Evolutionary conservation across 2,329 filamentous ascomycete species (phyloP), one percentile per base, ranked within the genome.

Genomic region (Sporothrix protearum): DNA sequence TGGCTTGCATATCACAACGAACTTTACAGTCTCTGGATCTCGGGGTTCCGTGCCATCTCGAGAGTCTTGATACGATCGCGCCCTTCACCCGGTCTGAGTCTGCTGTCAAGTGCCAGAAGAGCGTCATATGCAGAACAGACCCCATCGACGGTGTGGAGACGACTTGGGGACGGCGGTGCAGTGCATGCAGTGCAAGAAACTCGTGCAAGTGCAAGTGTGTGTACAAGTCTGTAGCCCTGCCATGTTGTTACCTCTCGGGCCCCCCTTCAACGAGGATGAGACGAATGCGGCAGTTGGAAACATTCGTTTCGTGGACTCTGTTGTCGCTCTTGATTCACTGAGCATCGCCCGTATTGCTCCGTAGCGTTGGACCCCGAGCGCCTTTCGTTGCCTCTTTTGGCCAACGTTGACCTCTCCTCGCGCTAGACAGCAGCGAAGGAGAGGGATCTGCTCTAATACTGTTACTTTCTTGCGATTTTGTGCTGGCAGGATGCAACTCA

Each of bases 361-460:
- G 36, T 42, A 63, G 59, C 59, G 36, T 63, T 16, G 59, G 12
- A 36, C n/a, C 59, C 4, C 36, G 22, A 36, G 61, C 61, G 61
- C 22, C 61, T 30, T 66, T 66, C 25, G 9, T 66, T 66, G 42
- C 42, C 61, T 66, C 59, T 63, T 63, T 63, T 25, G 59, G 59
- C 36, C n/a, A n/a, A 5, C n/a, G 25, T 63, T 45, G 22, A 16
- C n/a, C n/a, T 45, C 10, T 25, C 19, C 19, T 63, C 12, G 36
- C 59, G 59, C 59, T 42, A 63, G 59, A 66, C 39, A 28, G 14
- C 39, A 14, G 7, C n/a, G 42, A 19, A 49, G 49, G 16, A 47
- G 25, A 30, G n/a, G 39, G 61, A 49, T 66, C 39, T 66, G 14
- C 39, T 47, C 4, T 10, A 3, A 3, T 45, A 12, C 39, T 47